Conservation (phyloP, 2,329 filamentous ascomycete genomes). For the Exophiala lecanii-corni region DNA sequence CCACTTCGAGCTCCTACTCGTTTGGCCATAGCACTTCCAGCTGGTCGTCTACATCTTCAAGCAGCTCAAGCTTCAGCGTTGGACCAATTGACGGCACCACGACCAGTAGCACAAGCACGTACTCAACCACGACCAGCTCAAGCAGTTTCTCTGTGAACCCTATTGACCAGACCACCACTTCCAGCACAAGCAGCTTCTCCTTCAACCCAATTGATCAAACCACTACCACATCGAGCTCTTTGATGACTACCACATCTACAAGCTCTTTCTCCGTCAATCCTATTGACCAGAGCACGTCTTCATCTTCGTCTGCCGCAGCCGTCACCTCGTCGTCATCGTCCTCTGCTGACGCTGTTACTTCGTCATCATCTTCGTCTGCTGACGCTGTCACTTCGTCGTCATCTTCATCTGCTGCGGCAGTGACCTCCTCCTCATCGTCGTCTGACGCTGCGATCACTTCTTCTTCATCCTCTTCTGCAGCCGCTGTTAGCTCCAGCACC, state of each 20-base stretch:
- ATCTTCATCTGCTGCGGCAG: constrained; percentile 22
- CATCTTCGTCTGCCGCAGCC: constrained; percentile 22
- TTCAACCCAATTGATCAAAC: no score
- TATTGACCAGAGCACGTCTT: not conserved
- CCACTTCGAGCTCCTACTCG: constrained; percentile 4
- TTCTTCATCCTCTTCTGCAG: not conserved
- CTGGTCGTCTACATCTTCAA: no score
- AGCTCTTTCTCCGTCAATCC: constrained; percentile 2
- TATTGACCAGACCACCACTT: constrained; percentile 1
- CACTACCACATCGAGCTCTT: not conserved
- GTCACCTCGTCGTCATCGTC: not conserved
- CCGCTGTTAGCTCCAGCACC: constrained; percentile 4
- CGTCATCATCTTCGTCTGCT: constrained; percentile 23
- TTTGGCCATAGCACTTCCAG: constrained; percentile 1
- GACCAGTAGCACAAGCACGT: constrained; percentile 1
- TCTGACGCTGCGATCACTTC: not conserved
- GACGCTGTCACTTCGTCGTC: not conserved
- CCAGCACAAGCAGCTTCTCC: not conserved
- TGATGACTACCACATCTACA: not conserved
- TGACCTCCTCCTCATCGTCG: constrained; percentile 4
- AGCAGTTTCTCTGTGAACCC: constrained; percentile 2
- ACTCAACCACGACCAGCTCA: not conserved
- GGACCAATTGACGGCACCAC: constrained; percentile 10
- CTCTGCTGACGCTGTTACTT: constrained; percentile 20
- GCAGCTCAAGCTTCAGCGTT: constrained; percentile 2